phyloP scores from a whole-genome alignment of 2,329 filamentous ascomycete species.

The Aspergillus flavus region DNA sequence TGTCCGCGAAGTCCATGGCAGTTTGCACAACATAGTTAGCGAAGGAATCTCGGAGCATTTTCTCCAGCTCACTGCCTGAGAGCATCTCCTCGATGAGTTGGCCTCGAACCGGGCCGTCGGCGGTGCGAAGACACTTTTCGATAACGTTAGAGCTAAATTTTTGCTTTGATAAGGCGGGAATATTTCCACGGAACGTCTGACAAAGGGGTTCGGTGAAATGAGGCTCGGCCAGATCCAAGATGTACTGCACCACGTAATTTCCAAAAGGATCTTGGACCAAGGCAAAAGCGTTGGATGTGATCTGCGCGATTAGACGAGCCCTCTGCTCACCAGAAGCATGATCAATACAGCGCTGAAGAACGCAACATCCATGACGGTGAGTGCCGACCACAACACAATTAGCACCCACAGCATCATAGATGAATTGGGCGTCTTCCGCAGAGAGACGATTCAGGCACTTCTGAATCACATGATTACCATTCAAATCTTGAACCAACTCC shows the following conservation, averaged over 20 bases:
- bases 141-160: slow-evolving; percentile 99
- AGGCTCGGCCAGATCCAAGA: slow-evolving; percentile 87
- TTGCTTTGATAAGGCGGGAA: slow-evolving; percentile 78
- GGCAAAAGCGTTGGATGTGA: slow-evolving; percentile 83
- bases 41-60: slow-evolving; percentile 86
- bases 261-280: slow-evolving; percentile 96
- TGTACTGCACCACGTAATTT: slow-evolving; percentile 99
- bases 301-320: slow-evolving; percentile 78
- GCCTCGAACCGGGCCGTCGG: slow-evolving; percentile 72
- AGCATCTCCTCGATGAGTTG: slow-evolving; percentile 84
- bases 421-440: slow-evolving; percentile 85
- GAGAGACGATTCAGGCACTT: slow-evolving; percentile 96
- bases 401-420: slow-evolving; percentile 88
- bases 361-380: slow-evolving; percentile 96
- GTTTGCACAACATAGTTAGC: slow-evolving; percentile 99
- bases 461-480: slow-evolving; percentile 98
- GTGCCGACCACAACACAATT: slow-evolving; percentile 91
- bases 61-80: slow-evolving; percentile 74
- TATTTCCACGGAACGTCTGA: slow-evolving; percentile 73
- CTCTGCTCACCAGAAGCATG: slow-evolving; percentile 92
- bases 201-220: slow-evolving; percentile 89
- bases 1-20: slow-evolving; percentile 81
- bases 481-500: slow-evolving; percentile 92
- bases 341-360: slow-evolving; percentile 96
- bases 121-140: slow-evolving; percentile 90